phyloP scores from a whole-genome alignment of 352 stramenopile genomes.

The Globisporangium carolinianum region DNA sequence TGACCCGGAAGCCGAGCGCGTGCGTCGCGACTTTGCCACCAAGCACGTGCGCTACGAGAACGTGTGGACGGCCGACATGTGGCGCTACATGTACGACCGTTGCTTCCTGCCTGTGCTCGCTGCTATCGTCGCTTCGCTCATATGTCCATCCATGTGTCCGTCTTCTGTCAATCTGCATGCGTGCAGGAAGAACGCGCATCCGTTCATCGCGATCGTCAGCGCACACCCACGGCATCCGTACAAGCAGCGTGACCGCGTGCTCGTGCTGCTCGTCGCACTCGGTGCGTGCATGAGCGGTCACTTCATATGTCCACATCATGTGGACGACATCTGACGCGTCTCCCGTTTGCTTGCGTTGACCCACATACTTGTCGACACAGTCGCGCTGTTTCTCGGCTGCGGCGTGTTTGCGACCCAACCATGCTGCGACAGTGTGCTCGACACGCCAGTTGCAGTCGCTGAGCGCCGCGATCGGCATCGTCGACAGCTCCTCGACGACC shows the following conservation, averaged over 20 bases:
- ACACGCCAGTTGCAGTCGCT: conserved; percentile 15
- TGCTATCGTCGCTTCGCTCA: not conserved
- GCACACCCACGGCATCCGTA: conserved; percentile 51
- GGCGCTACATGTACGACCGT: conserved; percentile 50
- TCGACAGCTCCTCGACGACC: not conserved
- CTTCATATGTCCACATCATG: too few relatives aligned
- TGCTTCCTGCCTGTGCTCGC: too few relatives aligned
- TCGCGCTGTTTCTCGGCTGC: conserved; percentile 29
- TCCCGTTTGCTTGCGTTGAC: too few relatives aligned
- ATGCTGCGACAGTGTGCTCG: conserved; percentile 23
- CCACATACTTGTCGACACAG: conserved; percentile 7
- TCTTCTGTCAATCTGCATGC: not conserved
- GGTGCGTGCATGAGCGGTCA: conserved; percentile 20
- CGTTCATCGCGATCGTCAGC: conserved; percentile 28
- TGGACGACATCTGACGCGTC: too few relatives aligned
- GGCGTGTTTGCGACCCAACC: conserved; percentile 36
- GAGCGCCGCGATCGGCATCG: not conserved
- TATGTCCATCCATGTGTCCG: not conserved
- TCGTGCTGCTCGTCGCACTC: conserved; percentile 40
- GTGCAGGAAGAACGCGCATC: conserved; percentile 47
- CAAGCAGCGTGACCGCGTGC: conserved; percentile 34
- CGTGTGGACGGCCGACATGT: conserved; percentile 32
- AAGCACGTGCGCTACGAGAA: conserved; percentile 42
- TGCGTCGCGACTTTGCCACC: conserved; percentile 35
- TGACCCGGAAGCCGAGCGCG: conserved; percentile 12